These are phyloP conservation scores for Xylariaceae sp. DNA, from an alignment of 2,329 filamentous ascomycete genomes.

Conservation along the genomic window DNA sequence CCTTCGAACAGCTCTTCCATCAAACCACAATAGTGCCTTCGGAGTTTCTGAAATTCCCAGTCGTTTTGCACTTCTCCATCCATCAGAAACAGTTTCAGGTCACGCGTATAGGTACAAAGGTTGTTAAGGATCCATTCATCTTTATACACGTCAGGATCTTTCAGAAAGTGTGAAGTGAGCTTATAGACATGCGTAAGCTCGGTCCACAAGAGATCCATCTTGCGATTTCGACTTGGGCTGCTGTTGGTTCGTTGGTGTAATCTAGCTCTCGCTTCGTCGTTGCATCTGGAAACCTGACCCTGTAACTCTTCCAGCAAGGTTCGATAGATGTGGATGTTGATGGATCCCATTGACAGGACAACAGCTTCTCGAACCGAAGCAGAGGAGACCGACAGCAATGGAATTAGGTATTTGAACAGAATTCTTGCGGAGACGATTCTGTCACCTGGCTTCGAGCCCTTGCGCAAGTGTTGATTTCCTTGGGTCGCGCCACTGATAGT, in stretches of 20 bases:
- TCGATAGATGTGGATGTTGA: constrained; percentile 90
- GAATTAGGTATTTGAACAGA: constrained; percentile 88
- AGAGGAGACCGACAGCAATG: constrained; percentile 77
- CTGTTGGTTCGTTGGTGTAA: constrained; percentile 86
- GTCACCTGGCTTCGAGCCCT: constrained; percentile 70
- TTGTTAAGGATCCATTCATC: constrained; percentile 91
- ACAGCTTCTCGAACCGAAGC: constrained; percentile 84
- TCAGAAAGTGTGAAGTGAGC: constrained; percentile 85
- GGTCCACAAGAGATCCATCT: constrained; percentile 82
- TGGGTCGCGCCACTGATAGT: constrained; percentile 55
- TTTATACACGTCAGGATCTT: constrained; percentile 71
- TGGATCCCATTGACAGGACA: constrained; percentile 87
- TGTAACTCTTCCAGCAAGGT: constrained; percentile 88
- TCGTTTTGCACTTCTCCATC: constrained; percentile 93
- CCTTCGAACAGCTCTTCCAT: constrained; percentile 92
- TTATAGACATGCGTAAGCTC: constrained; percentile 97
- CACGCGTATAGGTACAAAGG: constrained; percentile 83
- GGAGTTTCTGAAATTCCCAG: constrained; percentile 87
- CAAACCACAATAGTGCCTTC: constrained; percentile 90
- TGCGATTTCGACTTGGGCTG: constrained; percentile 75
- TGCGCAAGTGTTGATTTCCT: constrained; percentile 73
- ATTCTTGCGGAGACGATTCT: constrained; percentile 86
- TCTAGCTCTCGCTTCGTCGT: constrained; percentile 81
- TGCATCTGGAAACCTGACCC: constrained; percentile 79
- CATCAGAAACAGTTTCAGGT: constrained; percentile 90